Evolutionary conservation across 2,329 filamentous ascomycete species (phyloP), one percentile per base, ranked within the genome.

Genomic region (Parafenestella ontariensis): DNA sequence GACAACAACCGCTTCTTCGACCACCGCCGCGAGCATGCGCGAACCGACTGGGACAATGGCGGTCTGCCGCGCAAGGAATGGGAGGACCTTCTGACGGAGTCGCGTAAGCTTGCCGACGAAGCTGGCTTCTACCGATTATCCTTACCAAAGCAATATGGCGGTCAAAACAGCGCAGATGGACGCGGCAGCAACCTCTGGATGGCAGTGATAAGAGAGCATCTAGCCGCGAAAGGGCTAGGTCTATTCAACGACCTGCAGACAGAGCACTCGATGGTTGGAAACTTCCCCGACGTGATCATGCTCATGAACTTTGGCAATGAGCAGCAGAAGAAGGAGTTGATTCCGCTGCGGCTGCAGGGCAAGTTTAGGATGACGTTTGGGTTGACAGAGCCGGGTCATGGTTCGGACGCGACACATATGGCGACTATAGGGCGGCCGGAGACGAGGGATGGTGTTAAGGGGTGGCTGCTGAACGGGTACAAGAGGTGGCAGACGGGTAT

Each of bases 401-500:
- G 86, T 17, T 86, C 82, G 54, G 85, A 88, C 71, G 85, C 85
- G 5, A 88, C 85, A 2, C 82, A 84, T 64, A 87, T 87, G 83
- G 81, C 78, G 20, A 88, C 85, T 0, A 75, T 70, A 23, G 86
- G 83, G 1, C 72, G 61, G 28, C 77, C 75, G 21, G 77, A 79
- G 61, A 78, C 64, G 11, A 75, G 74, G 3, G 76, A 80, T 43
- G 82, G 80, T 0, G 73, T 75, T 4, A 67, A 76, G 1, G 81
- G 81, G 6, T 87, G 80, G 75, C 43, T 82, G 61, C 80, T 88
- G 62, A 83, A 82, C 42, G 86, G 85, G 3, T 77, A 76, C 43
- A 88, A 89, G 75, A 86, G 84, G 72, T 89, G 86, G 86, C 86
- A 88, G 77, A 87, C 84, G 1, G 85, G 85, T 2, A 85, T 86